Percentiles rank a stretch among this genome's conserved stretches.
Evolutionary conservation across 2,329 filamentous ascomycete species (phyloP).

Genomic region (Sporothrix curviconia): DNA sequence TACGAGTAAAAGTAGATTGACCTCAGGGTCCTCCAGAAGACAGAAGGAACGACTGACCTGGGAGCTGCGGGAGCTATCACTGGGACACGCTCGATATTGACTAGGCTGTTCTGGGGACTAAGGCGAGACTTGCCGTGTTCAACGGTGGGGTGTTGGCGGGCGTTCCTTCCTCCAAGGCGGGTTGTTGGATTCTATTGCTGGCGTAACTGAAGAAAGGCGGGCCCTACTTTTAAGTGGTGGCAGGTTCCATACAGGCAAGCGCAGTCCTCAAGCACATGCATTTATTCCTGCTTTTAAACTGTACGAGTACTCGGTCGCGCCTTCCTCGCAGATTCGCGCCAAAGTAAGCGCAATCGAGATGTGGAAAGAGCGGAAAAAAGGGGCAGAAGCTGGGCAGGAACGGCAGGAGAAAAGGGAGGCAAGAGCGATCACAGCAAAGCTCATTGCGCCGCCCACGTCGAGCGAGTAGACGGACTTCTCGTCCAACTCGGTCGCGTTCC

Average conservation of each 20-base stretch:
- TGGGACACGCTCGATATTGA: neutral
- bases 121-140: conserved; percentile 6
- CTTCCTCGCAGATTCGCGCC: no score
- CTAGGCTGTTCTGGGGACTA: neutral
- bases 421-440: no score
- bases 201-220: conserved; percentile 1
- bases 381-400: no score
- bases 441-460: no score
- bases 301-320: no score
- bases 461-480: no score
- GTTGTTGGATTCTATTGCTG: neutral
- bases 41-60: neutral
- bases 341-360: no score
- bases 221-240: neutral
- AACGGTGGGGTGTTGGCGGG: neutral
- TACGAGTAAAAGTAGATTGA: neutral
- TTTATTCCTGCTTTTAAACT: no score
- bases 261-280: no score
- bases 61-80: conserved; percentile 3
- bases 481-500: no score
- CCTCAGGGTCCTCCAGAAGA: neutral
- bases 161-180: neutral
- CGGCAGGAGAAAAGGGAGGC: no score
- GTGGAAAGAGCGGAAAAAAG: no score
- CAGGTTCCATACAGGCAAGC: conserved; percentile 1